phyloP scores from a whole-genome alignment of 169 alveolate genomes.

The Perkinsus olseni region DNA sequence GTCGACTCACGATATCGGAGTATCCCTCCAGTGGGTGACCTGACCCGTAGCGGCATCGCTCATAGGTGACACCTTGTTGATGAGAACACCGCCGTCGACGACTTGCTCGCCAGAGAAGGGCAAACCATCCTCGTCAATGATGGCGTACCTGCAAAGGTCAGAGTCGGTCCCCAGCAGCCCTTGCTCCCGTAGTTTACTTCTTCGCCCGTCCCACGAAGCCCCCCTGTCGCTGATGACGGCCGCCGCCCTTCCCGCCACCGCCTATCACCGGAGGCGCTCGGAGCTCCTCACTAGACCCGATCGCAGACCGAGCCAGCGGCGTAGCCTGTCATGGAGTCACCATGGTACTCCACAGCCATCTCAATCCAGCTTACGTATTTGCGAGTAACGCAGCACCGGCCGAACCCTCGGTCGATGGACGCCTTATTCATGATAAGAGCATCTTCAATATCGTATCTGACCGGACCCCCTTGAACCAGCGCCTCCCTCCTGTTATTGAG shows the following conservation, averaged over 20 bases:
- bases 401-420: slow-evolving; percentile 98
- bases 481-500: not conserved
- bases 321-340: slow-evolving; percentile 2
- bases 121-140: slow-evolving; percentile 69
- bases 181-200: not conserved
- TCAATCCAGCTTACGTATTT: slow-evolving; percentile 45
- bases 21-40: not conserved
- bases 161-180: not conserved
- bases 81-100: slow-evolving; percentile 66
- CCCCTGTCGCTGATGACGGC: not conserved
- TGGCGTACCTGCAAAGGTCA: not conserved
- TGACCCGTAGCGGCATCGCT: slow-evolving; percentile 26
- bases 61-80: slow-evolving; percentile 69
- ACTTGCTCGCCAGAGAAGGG: slow-evolving; percentile 64
- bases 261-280: slow-evolving; percentile 22
- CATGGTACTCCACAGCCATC: slow-evolving; percentile 58
- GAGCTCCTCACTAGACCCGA: not conserved
- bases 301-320: not conserved
- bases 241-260: slow-evolving; percentile 4
- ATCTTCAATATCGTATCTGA: slow-evolving; percentile 99
- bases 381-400: slow-evolving; percentile 54
- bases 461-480: not conserved
- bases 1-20: not conserved
- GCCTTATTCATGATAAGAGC: slow-evolving; percentile 94
- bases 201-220: not conserved